Percentiles rank a stretch among this genome's conserved stretches.
phyloP scores from a whole-genome alignment of 2,329 filamentous ascomycete genomes.

The Fusarium multiceps region DNA sequence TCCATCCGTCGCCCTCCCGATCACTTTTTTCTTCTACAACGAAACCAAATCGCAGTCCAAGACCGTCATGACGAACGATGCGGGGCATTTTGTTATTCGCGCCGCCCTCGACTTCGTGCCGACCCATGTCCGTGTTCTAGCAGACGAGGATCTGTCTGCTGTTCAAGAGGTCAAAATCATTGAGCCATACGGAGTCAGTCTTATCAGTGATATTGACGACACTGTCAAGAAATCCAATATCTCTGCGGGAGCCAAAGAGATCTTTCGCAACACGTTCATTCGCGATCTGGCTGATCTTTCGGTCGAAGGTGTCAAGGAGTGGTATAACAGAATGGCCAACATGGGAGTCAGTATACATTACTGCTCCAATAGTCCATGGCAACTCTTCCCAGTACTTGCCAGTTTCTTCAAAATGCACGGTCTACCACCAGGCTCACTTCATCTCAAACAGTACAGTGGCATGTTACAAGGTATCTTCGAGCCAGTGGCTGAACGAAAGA shows the following conservation, averaged over 20 bases:
- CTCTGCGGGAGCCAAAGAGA: slow-evolving; percentile 85
- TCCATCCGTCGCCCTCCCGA: slow-evolving; percentile 78
- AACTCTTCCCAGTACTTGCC: slow-evolving; percentile 89
- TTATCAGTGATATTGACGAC: slow-evolving; percentile 98
- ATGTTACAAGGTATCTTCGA: slow-evolving; percentile 99
- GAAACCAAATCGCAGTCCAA: slow-evolving; percentile 82
- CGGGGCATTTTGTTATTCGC: slow-evolving; percentile 86
- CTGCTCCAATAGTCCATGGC: slow-evolving; percentile 99
- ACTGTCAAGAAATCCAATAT: slow-evolving; percentile 98
- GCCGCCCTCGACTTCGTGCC: slow-evolving; percentile 90
- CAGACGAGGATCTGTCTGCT: slow-evolving; percentile 84
- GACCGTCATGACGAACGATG: slow-evolving; percentile 86
- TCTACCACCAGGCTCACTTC: slow-evolving; percentile 88
- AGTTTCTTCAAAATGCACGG: slow-evolving; percentile 85
- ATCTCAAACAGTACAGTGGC: slow-evolving; percentile 94
- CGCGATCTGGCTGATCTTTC: slow-evolving; percentile 84
- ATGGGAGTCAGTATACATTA: slow-evolving; percentile 94
- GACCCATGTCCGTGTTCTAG: slow-evolving; percentile 87
- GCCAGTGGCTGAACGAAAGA: slow-evolving; percentile 94
- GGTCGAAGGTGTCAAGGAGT: slow-evolving; percentile 87
- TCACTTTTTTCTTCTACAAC: slow-evolving; percentile 97
- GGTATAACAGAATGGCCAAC: slow-evolving; percentile 82
- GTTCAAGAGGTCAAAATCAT: slow-evolving; percentile 82
- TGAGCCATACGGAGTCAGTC: slow-evolving; percentile 81
- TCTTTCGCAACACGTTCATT: slow-evolving; percentile 96